These are phyloP conservation scores for Diplogelasinospora grovesii DNA, from an alignment of 495 filamentous ascomycete genomes.

Conservation along the genomic window DNA sequence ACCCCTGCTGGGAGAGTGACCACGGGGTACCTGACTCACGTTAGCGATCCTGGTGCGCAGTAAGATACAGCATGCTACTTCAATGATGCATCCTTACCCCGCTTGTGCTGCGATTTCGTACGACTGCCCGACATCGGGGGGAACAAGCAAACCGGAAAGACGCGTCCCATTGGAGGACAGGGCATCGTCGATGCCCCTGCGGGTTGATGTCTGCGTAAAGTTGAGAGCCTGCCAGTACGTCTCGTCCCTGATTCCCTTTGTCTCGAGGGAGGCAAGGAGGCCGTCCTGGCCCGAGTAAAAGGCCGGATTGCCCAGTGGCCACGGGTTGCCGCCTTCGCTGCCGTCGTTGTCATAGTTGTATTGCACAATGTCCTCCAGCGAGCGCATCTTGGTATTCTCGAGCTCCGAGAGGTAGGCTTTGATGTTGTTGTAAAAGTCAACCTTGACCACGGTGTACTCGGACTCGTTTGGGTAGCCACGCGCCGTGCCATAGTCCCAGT, in stretches of 20 bases:
- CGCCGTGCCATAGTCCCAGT: constrained; percentile 64
- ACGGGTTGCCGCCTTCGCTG: constrained; percentile 62
- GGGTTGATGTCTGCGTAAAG: constrained; percentile 51
- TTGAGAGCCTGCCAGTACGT: constrained; percentile 58
- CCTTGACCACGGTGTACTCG: constrained; percentile 65
- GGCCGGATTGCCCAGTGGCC: constrained; percentile 48
- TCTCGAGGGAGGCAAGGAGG: constrained; percentile 54
- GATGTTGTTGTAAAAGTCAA: constrained; percentile 75
- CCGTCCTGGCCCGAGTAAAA: constrained; percentile 66
- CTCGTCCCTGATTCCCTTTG: constrained; percentile 54
- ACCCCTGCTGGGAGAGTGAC: constrained; percentile 60
- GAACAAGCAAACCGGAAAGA: constrained; percentile 57
- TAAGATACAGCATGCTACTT: no score
- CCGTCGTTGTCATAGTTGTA: constrained; percentile 62
- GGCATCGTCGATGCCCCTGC: constrained; percentile 63
- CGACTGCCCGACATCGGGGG: constrained; percentile 58
- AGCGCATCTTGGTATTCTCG: constrained; percentile 54
- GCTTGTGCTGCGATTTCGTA: constrained; percentile 48
- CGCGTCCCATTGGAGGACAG: constrained; percentile 41
- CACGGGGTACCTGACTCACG: constrained; percentile 65
- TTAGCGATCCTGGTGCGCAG: no score
- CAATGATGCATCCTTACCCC: no score
- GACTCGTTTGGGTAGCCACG: constrained; percentile 61
- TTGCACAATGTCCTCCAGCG: constrained; percentile 59
- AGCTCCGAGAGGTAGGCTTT: constrained; percentile 57